Conservation (phyloP, 169 alveolate species). For the Eimeria zaria region DNA sequence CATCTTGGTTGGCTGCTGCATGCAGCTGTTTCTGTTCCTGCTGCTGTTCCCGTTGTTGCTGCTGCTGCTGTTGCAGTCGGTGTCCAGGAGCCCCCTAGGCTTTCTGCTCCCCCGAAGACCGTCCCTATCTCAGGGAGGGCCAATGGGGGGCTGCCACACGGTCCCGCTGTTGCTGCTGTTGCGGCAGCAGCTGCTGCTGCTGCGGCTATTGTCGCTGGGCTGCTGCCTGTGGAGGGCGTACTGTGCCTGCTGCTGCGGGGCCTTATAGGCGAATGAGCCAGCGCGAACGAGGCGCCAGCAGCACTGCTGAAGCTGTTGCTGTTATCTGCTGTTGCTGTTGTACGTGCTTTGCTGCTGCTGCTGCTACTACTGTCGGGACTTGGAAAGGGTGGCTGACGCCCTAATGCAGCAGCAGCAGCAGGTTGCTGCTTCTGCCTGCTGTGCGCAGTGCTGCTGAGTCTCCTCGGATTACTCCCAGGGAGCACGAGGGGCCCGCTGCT, state of each 20-base stretch:
- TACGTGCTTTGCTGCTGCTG: slow-evolving; percentile 30
- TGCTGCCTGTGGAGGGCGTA: slow-evolving; percentile 12
- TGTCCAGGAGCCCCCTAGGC: background rate
- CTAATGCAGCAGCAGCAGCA: slow-evolving; percentile 36
- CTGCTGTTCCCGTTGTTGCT: background rate
- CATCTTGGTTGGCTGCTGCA: background rate
- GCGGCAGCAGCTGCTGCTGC: slow-evolving; percentile 46
- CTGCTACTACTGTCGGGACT: slow-evolving; percentile 56
- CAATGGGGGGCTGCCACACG: background rate
- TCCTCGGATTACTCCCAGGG: slow-evolving; percentile 66
- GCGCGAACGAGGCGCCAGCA: slow-evolving; percentile 59
- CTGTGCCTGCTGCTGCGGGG: slow-evolving; percentile 50
- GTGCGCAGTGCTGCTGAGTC: slow-evolving; percentile 8
- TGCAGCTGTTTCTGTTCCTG: slow-evolving; percentile 3
- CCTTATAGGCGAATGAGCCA: slow-evolving; percentile 57
- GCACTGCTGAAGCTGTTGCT: background rate
- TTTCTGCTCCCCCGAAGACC: slow-evolving; percentile 36
- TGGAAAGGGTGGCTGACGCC: slow-evolving; percentile 40
- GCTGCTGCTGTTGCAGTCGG: background rate
- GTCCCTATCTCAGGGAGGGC: slow-evolving; percentile 7
- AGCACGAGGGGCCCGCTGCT: slow-evolving; percentile 59
- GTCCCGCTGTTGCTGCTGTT: background rate
- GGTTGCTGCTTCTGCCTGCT: slow-evolving; percentile 4
- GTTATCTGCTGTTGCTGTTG: background rate
- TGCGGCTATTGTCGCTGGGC: background rate